Base-by-base conservation (phyloP, 495 filamentous ascomycete species). In the Penicillium herquei region DNA sequence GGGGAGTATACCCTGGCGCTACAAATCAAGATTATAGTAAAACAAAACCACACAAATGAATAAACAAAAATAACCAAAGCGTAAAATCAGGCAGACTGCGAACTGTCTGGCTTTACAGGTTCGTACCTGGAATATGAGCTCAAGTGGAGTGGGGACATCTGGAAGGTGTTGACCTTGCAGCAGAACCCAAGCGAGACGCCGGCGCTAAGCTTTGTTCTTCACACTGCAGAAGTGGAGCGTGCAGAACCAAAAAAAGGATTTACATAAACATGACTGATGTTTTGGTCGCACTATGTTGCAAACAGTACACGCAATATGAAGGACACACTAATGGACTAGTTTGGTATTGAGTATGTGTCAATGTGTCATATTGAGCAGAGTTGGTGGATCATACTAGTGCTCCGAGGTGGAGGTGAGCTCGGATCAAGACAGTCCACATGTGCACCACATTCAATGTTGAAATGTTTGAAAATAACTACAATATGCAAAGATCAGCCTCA, bases 171-270 rank as follows among this genome's bases (percentile, higher is more conserved):
- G 43, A 21, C 7, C 18, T 46, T 21, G 43, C 43, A 11, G 26
- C 14, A 46, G 7, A 3, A 18, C 26, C 14, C 18, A 52, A 56
- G 60, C 60, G 60, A 48, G 52, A 63, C 60, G 60, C 60, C 49
- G 52, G 59, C 55, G 59, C 39, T 56, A 59, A 53, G 32, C 17
- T n/a, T 31, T 26, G 47, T 51, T 51, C 48, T 6, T 40, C 31
- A 46, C 31, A 21, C 18, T 51, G 47, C 54, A 56, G 54, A 39
- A 30, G 43, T 46, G 43, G 43, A 46, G 43, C 43, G 3, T 13
- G 16, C 11, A 26, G 18, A 30, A 46, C 40, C 16, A 26, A 12
- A 8, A 17, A 26, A 8, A 46, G 14, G 43, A 46, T 21, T 18
- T 3, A 12, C 40, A 26, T 2, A 26, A 26, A 4, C 2, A 26